Evolutionary conservation across 106 monocot genomes (phyloP), one percentile per base, ranked within the genome.

Genomic region (Acanthochlamys bracteata): DNA sequence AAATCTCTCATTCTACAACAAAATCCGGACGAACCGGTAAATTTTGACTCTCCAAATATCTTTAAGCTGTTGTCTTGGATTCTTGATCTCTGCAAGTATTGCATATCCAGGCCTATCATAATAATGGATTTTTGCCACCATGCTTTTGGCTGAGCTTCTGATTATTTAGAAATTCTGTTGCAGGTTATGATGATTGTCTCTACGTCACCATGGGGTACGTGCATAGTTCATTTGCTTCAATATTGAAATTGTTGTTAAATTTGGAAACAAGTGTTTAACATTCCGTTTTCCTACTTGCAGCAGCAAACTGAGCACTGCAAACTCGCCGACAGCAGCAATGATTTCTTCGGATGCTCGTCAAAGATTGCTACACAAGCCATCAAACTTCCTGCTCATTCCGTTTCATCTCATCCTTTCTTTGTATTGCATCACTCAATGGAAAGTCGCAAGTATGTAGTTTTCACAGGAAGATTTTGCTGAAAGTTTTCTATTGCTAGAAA

Each of bases 181-280:
- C 83, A 83, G 83, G 83, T 64, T 83, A 79, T 69, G 83, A 83
- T 42, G 41, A 24, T 42, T 83, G 83, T 59, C 40, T 79, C 6
- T 83, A 83, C 75, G 19, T 64, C 39, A 75, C 70, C n/a, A 62
- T 71, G 0, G 74, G 83, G 83, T 83, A 79, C 47, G 78, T 45
- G 11, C 47, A 49, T 49, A 33, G 33, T 6, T 6, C 33, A 33
- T 33, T 33, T 33, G 4, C 33, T 33, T 33, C 6, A 3, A 6
- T 3, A 3, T 6, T 3, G 33, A 33, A 33, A 33, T 3, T 33
- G n/a, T n/a, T n/a, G n/a, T 33, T 33, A 33, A 33, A 33, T 33
- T 3, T 6, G 33, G 33, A 33, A 33, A 6, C 33, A 33, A 33
- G n/a, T n/a, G n/a, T n/a, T 20, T 67, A 13, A 47, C 57, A 27